phyloP scores from a whole-genome alignment of 1,284 basidiomycete species.

The Ustilago tritici region DNA sequence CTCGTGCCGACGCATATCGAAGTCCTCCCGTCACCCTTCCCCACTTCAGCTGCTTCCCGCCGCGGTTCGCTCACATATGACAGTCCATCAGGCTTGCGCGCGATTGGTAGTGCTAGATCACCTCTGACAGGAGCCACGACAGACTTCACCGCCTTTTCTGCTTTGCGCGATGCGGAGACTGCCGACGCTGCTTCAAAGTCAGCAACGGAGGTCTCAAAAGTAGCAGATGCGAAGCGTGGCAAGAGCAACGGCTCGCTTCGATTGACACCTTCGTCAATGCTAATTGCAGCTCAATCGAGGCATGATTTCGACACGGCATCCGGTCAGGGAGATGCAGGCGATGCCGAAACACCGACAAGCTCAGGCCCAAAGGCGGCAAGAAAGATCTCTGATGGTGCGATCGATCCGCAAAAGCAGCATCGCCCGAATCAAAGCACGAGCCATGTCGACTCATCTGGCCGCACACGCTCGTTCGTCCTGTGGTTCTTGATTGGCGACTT shows the following conservation, averaged over 20 bases:
- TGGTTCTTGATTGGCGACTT: conserved; percentile 63
- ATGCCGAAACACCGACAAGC: not conserved
- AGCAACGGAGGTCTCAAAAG: not conserved
- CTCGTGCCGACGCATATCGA: conserved; percentile 55
- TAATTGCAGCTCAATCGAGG: conserved; percentile 15
- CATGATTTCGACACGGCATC: not conserved
- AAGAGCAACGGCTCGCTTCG: conserved; percentile 12
- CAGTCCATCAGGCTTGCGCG: conserved; percentile 31
- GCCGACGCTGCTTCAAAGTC: not conserved
- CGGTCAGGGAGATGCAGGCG: not conserved
- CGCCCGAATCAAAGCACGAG: conserved; percentile 12
- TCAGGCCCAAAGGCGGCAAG: not conserved
- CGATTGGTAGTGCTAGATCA: conserved; percentile 17
- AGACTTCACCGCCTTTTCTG: conserved; percentile 27
- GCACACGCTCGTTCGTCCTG: conserved; percentile 50
- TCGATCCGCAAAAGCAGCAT: conserved; percentile 5
- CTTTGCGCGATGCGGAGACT: conserved; percentile 12
- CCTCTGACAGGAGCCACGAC: conserved; percentile 25
- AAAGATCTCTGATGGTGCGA: not conserved
- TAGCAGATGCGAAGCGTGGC: not conserved
- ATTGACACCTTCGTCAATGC: conserved; percentile 40
- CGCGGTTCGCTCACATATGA: conserved; percentile 44
- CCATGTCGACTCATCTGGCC: conserved; percentile 39
- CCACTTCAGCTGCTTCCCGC: conserved; percentile 34
- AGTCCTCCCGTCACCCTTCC: conserved; percentile 58